Conservation (phyloP, 164 flowering plant species). For the Stephania japonica region DNA sequence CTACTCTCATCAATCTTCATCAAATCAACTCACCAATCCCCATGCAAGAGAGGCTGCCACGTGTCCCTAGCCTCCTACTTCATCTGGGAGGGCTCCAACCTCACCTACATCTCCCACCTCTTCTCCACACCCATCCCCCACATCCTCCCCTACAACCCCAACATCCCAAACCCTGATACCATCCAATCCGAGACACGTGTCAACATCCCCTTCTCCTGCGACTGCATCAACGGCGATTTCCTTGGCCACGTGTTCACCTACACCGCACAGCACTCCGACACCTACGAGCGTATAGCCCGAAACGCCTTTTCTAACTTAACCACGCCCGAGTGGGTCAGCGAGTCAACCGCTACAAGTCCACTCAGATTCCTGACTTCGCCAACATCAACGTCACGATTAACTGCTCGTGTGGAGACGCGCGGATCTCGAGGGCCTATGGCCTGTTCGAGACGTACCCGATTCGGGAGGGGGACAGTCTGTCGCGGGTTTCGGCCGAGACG, state of each 20-base stretch:
- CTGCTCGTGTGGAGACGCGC: conserved; percentile 50
- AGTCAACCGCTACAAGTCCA: conserved; percentile 23
- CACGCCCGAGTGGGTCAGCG: conserved; percentile 23
- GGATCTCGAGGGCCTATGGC: conserved; percentile 45
- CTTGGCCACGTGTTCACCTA: conserved; percentile 41
- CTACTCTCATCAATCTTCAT: neutral
- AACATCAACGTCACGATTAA: conserved; percentile 51
- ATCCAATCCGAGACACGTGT: conserved; percentile 22
- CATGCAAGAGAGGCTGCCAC: conserved; percentile 43
- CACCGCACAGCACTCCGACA: conserved; percentile 23
- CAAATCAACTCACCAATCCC: conserved; percentile 17
- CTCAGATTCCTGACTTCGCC: conserved; percentile 24
- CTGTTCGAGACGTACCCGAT: conserved; percentile 60
- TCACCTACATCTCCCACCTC: conserved; percentile 27
- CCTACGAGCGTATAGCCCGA: conserved; percentile 33
- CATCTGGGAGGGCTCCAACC: conserved; percentile 29
- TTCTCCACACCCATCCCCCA: conserved; percentile 1
- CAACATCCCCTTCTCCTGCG: conserved; percentile 51
- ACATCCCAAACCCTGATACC: conserved; percentile 25
- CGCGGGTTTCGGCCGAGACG: conserved; percentile 11
- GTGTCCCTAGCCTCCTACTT: conserved; percentile 63
- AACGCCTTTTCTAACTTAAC: conserved; percentile 37
- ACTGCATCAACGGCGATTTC: conserved; percentile 38
- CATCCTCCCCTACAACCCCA: conserved; percentile 28
- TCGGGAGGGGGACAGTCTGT: conserved; percentile 29